Percentiles rank a stretch among this genome's conserved stretches.
Evolutionary conservation across 805 yeast genomes (phyloP).

Genomic region (Isabelozyma gotoi): DNA sequence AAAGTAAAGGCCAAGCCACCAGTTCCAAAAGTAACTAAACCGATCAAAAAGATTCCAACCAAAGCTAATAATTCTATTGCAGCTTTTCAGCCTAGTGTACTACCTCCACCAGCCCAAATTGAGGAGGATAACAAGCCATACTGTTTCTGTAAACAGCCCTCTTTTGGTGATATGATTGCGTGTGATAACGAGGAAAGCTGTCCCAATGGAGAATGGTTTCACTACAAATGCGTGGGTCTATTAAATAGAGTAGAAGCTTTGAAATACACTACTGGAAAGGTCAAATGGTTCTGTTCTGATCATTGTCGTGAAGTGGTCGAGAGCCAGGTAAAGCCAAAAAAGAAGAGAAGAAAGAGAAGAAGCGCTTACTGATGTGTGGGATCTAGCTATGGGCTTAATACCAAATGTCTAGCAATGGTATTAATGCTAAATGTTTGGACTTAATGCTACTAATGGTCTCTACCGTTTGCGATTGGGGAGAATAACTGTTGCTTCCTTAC

Average conservation of each 20-base stretch:
- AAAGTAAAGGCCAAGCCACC: background rate
- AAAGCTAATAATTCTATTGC: slow-evolving; percentile 1
- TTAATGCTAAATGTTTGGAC: too few relatives aligned
- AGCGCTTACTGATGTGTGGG: background rate
- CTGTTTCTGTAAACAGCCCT: slow-evolving; percentile 91
- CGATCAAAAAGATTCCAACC: slow-evolving; percentile 1
- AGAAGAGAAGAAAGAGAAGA: slow-evolving; percentile 9
- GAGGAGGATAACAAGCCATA: slow-evolving; percentile 40
- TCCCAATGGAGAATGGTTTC: slow-evolving; percentile 48
- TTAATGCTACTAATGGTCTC: too few relatives aligned
- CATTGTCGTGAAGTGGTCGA: slow-evolving; percentile 22
- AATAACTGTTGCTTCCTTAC: too few relatives aligned
- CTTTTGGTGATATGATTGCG: slow-evolving; percentile 95
- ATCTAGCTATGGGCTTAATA: too few relatives aligned
- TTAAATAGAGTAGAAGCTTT: slow-evolving; percentile 37
- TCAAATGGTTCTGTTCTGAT: slow-evolving; percentile 42
- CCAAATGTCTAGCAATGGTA: too few relatives aligned
- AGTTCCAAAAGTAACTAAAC: background rate
- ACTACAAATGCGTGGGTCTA: slow-evolving; percentile 44
- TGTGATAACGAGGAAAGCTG: slow-evolving; percentile 67
- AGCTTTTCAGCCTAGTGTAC: background rate
- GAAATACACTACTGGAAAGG: slow-evolving; percentile 31
- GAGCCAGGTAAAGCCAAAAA: slow-evolving; percentile 8
- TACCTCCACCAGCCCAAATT: slow-evolving; percentile 2
- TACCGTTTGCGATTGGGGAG: too few relatives aligned